Percentiles rank a stretch among this genome's conserved stretches.
Evolutionary conservation across 768 basidiomycete species (phyloP).

Genomic region (Collybia sp.): DNA sequence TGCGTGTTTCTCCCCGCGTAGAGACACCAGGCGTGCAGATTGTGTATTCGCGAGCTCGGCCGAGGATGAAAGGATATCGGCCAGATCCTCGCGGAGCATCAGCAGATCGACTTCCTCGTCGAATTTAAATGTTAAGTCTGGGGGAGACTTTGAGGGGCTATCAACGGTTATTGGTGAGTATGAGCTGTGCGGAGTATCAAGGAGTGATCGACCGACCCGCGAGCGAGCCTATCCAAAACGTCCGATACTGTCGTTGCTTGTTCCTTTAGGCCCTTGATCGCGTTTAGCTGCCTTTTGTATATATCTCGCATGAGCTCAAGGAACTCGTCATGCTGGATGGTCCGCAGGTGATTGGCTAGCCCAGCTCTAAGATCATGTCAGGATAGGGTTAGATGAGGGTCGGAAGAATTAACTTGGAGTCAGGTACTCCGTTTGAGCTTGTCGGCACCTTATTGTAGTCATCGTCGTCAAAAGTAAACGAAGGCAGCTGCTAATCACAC

Average conservation of each 20-base stretch:
- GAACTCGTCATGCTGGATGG: slow-evolving; percentile 68
- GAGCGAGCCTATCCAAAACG: no score
- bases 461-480: slow-evolving; percentile 55
- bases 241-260: slow-evolving; percentile 32
- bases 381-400: background rate
- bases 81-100: slow-evolving; percentile 58
- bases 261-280: slow-evolving; percentile 61
- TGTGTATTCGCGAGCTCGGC: slow-evolving; percentile 85
- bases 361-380: slow-evolving; percentile 26
- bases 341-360: slow-evolving; percentile 53
- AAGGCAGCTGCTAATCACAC: slow-evolving; percentile 25
- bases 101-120: slow-evolving; percentile 15
- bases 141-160: background rate
- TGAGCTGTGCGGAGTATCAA: no score
- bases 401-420: slow-evolving; percentile 3
- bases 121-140: slow-evolving; percentile 18
- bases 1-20: slow-evolving; percentile 77
- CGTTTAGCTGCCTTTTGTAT: slow-evolving; percentile 57
- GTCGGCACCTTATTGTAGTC: slow-evolving; percentile 35
- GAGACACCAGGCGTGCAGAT: slow-evolving; percentile 70
- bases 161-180: no score
- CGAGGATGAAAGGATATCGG: slow-evolving; percentile 72
- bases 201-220: no score
- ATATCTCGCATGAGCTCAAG: slow-evolving; percentile 53
- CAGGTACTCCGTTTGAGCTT: slow-evolving; percentile 9